Evolutionary conservation across 2,329 filamentous ascomycete genomes (phyloP).

Genomic region (Sporothrix brunneoviolacea): DNA sequence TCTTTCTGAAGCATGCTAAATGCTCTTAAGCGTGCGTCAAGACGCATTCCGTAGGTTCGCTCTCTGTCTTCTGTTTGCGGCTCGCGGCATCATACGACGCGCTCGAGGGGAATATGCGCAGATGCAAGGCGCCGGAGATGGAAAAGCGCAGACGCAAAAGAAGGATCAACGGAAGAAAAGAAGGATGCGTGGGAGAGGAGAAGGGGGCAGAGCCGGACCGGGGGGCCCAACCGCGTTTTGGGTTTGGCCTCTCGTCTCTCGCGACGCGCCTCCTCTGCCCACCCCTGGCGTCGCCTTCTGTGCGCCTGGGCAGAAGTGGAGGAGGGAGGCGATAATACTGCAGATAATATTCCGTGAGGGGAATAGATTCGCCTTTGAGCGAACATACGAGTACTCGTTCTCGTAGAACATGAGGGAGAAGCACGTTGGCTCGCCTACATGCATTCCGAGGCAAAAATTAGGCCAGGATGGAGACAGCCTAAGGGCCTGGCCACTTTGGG

Average conservation of each 20-base stretch:
- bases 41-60: constrained; percentile 3
- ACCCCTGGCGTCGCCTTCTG: too few species aligned
- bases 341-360: too few species aligned
- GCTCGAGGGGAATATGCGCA: neutral
- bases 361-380: too few species aligned
- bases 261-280: too few species aligned
- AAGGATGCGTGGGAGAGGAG: neutral
- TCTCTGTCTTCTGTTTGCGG: too few species aligned
- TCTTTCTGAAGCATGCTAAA: neutral
- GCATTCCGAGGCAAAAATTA: too few species aligned
- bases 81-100: neutral
- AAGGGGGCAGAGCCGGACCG: neutral
- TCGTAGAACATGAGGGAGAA: too few species aligned
- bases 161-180: constrained; percentile 3
- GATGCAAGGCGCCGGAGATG: neutral
- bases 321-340: too few species aligned
- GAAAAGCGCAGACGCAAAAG: constrained; percentile 3
- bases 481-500: too few species aligned
- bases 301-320: neutral
- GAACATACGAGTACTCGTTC: too few species aligned
- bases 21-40: constrained; percentile 9
- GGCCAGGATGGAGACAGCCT: too few species aligned
- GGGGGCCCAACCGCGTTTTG: constrained; percentile 11
- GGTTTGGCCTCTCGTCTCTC: constrained; percentile 4
- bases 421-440: too few species aligned